Conservation (phyloP, 2,329 filamentous ascomycete species). For the Aureobasidium vineae region DNA sequence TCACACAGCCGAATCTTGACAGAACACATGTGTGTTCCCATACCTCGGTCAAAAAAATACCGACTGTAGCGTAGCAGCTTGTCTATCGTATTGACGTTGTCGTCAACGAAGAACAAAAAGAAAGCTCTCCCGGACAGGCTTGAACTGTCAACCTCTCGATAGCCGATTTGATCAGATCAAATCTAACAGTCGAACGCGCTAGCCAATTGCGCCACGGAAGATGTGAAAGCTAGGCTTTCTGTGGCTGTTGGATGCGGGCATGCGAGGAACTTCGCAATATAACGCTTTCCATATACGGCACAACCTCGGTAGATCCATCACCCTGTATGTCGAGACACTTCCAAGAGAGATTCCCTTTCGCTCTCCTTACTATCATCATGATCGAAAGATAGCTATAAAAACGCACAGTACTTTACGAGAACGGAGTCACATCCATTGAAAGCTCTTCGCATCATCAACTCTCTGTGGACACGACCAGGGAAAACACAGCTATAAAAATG, state of each 20-base stretch:
- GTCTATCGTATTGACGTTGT: background rate
- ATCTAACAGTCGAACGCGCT: conserved; percentile 27
- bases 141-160: conserved; percentile 27
- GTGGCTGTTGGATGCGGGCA: background rate
- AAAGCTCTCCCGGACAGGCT: conserved; percentile 22
- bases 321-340: background rate
- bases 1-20: background rate
- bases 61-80: background rate
- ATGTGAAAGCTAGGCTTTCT: conserved; percentile 13
- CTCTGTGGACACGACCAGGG: too few species aligned
- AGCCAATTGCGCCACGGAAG: conserved; percentile 27
- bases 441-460: too few species aligned
- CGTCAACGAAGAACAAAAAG: background rate
- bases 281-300: background rate
- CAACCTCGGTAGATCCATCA: background rate
- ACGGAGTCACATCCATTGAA: too few species aligned
- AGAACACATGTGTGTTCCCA: background rate
- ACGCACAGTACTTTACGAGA: too few species aligned
- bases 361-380: background rate
- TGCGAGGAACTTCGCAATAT: fast-evolving
- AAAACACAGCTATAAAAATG: too few species aligned
- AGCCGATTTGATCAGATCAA: background rate
- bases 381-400: background rate
- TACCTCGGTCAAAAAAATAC: background rate
- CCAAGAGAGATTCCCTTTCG: background rate